Evolutionary conservation across 768 basidiomycete species (phyloP).

Genomic region (Lactifluus hygrophoroides): DNA sequence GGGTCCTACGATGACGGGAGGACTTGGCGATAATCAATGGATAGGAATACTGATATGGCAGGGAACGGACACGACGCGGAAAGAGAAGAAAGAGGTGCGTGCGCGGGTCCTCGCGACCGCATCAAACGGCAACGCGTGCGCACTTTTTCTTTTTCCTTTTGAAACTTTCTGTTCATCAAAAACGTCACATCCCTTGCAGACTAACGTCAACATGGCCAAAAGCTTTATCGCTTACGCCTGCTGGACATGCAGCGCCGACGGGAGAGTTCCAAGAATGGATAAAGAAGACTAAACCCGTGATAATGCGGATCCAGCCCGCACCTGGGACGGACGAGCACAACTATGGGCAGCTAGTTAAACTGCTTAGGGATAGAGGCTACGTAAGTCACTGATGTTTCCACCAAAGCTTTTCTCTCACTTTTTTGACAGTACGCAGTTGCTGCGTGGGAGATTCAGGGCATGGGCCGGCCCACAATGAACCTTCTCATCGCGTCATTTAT

Average conservation of each 20-base stretch:
- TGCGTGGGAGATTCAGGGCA: conserved; percentile 17
- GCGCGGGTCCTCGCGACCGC: conserved; percentile 14
- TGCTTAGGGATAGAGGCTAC: conserved; percentile 13
- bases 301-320: conserved; percentile 6
- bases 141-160: neutral
- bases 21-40: conserved; percentile 4
- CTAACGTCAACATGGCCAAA: conserved; percentile 16
- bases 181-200: neutral
- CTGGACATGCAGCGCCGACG: conserved; percentile 3
- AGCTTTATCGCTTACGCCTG: conserved; percentile 8
- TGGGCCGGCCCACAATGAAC: neutral
- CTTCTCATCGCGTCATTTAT: conserved; percentile 17
- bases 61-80: conserved; percentile 13
- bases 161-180: neutral
- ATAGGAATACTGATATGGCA: conserved; percentile 14
- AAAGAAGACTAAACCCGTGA: neutral
- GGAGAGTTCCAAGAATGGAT: conserved; percentile 20
- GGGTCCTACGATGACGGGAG: neutral
- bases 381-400: neutral
- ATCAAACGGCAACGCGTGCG: conserved; percentile 12
- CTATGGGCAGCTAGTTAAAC: conserved; percentile 9
- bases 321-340: conserved; percentile 9
- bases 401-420: neutral
- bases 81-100: conserved; percentile 18
- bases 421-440: conserved; percentile 17